phyloP scores from a whole-genome alignment of 768 basidiomycete species.

The Calocera viscosa region DNA sequence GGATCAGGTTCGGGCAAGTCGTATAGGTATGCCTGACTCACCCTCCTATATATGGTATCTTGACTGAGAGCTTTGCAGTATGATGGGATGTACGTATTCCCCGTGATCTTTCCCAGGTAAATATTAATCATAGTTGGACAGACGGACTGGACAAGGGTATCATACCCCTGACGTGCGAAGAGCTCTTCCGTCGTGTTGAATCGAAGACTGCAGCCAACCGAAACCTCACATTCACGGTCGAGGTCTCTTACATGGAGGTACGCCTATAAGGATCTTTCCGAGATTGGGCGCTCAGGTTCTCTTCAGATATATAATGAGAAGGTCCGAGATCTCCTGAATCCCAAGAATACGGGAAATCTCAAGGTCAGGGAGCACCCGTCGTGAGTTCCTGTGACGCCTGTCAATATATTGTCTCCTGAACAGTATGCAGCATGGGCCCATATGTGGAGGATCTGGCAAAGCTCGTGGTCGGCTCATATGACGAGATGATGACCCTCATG shows the following conservation, averaged over 20 bases:
- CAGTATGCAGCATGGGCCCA: constrained; percentile 50
- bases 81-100: constrained; percentile 78
- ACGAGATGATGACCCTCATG: constrained; percentile 99
- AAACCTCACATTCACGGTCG: constrained; percentile 73
- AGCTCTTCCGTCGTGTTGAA: constrained; percentile 76
- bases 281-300: not conserved
- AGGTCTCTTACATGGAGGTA: constrained; percentile 97
- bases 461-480: constrained; percentile 78
- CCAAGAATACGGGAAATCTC: constrained; percentile 90
- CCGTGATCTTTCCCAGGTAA: constrained; percentile 8
- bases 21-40: constrained; percentile 51
- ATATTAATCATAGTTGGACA: constrained; percentile 25
- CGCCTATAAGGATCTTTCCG: constrained; percentile 17
- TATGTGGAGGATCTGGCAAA: constrained; percentile 97
- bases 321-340: constrained; percentile 93
- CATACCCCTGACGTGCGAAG: constrained; percentile 88
- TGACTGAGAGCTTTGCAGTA: constrained; percentile 38
- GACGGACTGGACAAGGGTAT: constrained; percentile 95
- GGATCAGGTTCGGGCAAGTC: constrained; percentile 75
- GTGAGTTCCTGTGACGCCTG: constrained; percentile 15
- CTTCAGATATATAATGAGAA: constrained; percentile 89
- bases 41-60: constrained; percentile 1
- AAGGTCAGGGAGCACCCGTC: constrained; percentile 95
- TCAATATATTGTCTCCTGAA: not conserved
- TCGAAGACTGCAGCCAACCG: constrained; percentile 49